phyloP scores from a whole-genome alignment of 768 basidiomycete genomes.

The Amanita muscaria region DNA sequence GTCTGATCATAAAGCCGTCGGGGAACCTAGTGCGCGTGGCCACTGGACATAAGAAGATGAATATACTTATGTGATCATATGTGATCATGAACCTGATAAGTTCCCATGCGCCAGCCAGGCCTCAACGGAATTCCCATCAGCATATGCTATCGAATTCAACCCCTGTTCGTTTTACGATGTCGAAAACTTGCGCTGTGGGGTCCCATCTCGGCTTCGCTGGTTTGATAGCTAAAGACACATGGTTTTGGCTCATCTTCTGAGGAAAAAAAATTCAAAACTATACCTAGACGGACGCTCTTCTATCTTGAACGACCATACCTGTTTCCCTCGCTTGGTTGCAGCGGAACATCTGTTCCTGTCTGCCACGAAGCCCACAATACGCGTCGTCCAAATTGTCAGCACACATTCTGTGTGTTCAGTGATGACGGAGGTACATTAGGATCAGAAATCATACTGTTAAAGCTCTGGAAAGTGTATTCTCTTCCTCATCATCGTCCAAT shows the following conservation, averaged over 20 bases:
- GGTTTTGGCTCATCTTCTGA: background rate
- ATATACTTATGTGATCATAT: no score
- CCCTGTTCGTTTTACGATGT: slow-evolving; percentile 77
- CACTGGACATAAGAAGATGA: slow-evolving; percentile 34
- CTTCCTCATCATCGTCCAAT: slow-evolving; percentile 93
- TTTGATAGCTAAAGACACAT: slow-evolving; percentile 38
- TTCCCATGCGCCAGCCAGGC: slow-evolving; percentile 33
- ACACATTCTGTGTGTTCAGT: no score
- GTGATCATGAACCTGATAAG: no score
- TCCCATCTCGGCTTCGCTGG: slow-evolving; percentile 55
- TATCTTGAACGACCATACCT: slow-evolving; percentile 81
- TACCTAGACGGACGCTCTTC: slow-evolving; percentile 81
- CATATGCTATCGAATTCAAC: slow-evolving; percentile 82
- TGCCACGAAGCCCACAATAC: slow-evolving; percentile 88
- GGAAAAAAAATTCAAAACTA: slow-evolving; percentile 16
- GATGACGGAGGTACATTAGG: no score
- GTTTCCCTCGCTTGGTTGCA: slow-evolving; percentile 58
- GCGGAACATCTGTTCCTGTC: slow-evolving; percentile 35
- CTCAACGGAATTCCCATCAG: slow-evolving; percentile 86
- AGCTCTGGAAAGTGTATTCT: slow-evolving; percentile 64
- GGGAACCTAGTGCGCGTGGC: slow-evolving; percentile 51
- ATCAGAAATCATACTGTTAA: slow-evolving; percentile 44
- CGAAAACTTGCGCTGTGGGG: slow-evolving; percentile 69
- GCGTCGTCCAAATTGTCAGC: slow-evolving; percentile 53
- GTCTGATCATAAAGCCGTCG: slow-evolving; percentile 81